Base-by-base conservation (phyloP, 202 grass and related monocot genomes). In the Schoenoplectus triqueter region DNA sequence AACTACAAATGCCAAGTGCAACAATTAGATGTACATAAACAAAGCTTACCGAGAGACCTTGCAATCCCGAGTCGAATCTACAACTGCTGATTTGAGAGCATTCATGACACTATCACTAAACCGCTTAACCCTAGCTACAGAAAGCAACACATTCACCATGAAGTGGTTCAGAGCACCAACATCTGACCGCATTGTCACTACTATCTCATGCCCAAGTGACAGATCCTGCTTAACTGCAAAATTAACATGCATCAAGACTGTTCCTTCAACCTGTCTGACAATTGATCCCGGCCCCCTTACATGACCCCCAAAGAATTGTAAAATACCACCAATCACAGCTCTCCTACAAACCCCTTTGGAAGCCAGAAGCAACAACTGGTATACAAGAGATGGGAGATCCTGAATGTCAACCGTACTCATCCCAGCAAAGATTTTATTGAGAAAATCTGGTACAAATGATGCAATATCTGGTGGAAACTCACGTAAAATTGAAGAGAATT, bases 141-240 rank as follows among this genome's bases (percentile, higher is more conserved):
- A 91, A 14, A 97, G 86, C 82, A 97, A 88, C 82, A 97, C 90
- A 13, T 90, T 85, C 55, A 92, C 90, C 4, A 89, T 91, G 70
- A 97, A 94, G 55, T 90, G 86, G 40, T 90, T 97, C 73, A 92
- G 77, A 61, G 86, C 64, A 31, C 90, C 81, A 40, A 76, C 68
- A 80, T 94, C 86, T 19, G 92, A 87, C 81, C 89, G 91, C 69
- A 94, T 86, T 13, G 89, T 84, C 20, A 74, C 84, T 52, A 94
- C 46, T 3, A 94, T 79, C 83, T 97, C 90, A 86, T 87, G 93
- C 56, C 90, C 92, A 77, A 97, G 85, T 1, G 86, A 86, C 8
- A 88, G 76, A 69, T 97, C 95, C 85, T 97, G 95, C 88, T 97
- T 97, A 80, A 94, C 92, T 47, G 88, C 85, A 76, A 97, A 97